These are phyloP conservation scores for Nigrospora sphaerica DNA, from an alignment of 2,329 filamentous ascomycete species.

Conservation along the genomic window DNA sequence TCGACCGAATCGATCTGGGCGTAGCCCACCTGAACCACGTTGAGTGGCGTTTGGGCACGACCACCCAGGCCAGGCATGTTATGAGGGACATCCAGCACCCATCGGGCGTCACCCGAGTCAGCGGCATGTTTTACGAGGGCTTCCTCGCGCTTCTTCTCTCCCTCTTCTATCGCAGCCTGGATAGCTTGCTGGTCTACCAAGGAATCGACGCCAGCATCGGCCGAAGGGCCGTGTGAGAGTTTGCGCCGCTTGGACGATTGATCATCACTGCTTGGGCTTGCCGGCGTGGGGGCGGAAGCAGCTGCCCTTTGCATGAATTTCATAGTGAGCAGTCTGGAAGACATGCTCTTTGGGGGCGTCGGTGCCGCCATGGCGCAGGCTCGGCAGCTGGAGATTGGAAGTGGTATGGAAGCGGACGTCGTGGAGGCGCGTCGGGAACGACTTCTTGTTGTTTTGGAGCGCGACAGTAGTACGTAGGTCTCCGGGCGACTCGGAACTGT, in stretches of 20 bases:
- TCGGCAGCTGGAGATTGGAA: neutral
- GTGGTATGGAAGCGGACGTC: neutral
- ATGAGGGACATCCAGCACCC: slow-evolving; percentile 58
- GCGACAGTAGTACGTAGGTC: too few species aligned
- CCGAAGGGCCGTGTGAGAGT: slow-evolving; percentile 24
- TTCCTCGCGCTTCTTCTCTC: slow-evolving; percentile 58
- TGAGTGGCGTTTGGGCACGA: slow-evolving; percentile 30
- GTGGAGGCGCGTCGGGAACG: too few species aligned
- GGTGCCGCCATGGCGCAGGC: slow-evolving; percentile 35
- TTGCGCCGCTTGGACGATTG: slow-evolving; percentile 59
- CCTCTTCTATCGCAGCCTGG: slow-evolving; percentile 56
- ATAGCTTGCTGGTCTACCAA: slow-evolving; percentile 53
- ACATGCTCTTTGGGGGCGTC: slow-evolving; percentile 63
- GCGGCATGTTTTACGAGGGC: slow-evolving; percentile 55
- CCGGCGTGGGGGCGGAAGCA: slow-evolving; percentile 27
- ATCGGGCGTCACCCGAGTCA: slow-evolving; percentile 63
- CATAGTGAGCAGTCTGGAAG: slow-evolving; percentile 84
- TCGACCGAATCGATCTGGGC: slow-evolving; percentile 28
- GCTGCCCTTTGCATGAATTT: slow-evolving; percentile 90
- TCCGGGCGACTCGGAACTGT: too few species aligned
- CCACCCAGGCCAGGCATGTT: slow-evolving; percentile 16
- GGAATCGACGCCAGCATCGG: slow-evolving; percentile 29
- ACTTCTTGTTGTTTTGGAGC: too few species aligned
- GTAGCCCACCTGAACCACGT: slow-evolving; percentile 57
- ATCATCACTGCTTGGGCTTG: slow-evolving; percentile 36